These are phyloP conservation scores for Tuber magnatum DNA, from an alignment of 495 filamentous ascomycete species.

Conservation along the genomic window DNA sequence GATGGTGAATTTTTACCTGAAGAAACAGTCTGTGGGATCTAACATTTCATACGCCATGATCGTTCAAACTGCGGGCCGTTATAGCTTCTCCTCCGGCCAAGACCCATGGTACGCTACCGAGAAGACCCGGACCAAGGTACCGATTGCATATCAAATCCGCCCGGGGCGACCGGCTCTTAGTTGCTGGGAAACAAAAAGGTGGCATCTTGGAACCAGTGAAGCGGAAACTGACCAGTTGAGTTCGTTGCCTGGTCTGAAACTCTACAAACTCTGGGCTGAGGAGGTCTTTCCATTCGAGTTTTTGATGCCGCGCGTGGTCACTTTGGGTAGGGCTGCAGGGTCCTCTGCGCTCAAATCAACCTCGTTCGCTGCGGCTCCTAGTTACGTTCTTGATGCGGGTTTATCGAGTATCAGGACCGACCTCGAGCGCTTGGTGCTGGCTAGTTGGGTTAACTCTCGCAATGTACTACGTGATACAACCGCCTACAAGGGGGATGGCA, in stretches of 20 bases:
- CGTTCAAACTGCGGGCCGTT: neutral
- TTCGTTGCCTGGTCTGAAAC: neutral
- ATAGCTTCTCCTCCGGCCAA: neutral
- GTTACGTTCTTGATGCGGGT: neutral
- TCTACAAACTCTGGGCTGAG: neutral
- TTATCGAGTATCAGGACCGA: neutral
- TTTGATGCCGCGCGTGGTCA: neutral
- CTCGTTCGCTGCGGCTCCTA: neutral
- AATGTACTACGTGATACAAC: neutral
- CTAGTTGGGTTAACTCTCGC: neutral
- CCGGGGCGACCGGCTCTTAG: neutral
- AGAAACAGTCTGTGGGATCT: no score
- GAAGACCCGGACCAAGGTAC: rapidly evolving
- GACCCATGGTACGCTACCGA: neutral
- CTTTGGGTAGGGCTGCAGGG: neutral
- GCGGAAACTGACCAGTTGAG: neutral
- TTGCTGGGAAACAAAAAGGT: neutral
- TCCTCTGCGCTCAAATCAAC: neutral
- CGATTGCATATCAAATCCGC: neutral
- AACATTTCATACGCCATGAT: neutral
- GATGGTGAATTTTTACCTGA: neutral
- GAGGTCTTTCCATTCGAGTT: neutral
- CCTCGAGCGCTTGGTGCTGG: neutral
- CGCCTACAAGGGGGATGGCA: neutral
- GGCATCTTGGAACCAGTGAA: neutral